A percentile compares a stretch with the other conserved stretches of the same genome.
phyloP scores from a whole-genome alignment of 2,329 filamentous ascomycete species.

The Pseudofabraea citricarpa region DNA sequence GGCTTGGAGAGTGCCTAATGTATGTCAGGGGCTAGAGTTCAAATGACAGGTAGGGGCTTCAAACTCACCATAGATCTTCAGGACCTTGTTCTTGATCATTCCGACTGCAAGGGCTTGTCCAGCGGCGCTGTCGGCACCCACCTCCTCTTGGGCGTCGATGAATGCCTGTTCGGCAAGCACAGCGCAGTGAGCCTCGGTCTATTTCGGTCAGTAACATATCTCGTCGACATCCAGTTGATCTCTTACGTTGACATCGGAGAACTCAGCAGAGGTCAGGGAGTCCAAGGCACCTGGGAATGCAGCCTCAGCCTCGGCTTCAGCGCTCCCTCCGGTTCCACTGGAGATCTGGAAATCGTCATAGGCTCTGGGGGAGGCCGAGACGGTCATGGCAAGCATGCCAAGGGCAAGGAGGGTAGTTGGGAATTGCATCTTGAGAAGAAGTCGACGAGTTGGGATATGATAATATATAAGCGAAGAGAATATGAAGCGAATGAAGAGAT shows the following conservation, averaged over 20 bases:
- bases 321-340: neutral
- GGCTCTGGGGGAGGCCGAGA: neutral
- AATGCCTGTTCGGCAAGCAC: neutral
- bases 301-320: neutral
- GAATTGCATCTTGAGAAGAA: neutral
- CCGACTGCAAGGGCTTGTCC: neutral
- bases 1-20: neutral
- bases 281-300: neutral
- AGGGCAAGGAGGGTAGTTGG: neutral
- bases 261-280: neutral
- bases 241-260: constrained; percentile 1
- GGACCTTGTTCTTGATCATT: neutral
- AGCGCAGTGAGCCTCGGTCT: neutral
- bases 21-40: neutral
- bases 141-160: neutral
- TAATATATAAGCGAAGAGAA: neutral
- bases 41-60: neutral
- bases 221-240: neutral
- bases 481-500: neutral
- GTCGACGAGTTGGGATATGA: neutral
- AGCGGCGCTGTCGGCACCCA: neutral
- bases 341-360: neutral
- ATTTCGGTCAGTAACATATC: neutral
- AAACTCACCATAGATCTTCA: neutral
- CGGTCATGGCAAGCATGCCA: neutral